Evolutionary conservation across 2,329 filamentous ascomycete genomes (phyloP).

Genomic region (Thielaviopsis musarum): DNA sequence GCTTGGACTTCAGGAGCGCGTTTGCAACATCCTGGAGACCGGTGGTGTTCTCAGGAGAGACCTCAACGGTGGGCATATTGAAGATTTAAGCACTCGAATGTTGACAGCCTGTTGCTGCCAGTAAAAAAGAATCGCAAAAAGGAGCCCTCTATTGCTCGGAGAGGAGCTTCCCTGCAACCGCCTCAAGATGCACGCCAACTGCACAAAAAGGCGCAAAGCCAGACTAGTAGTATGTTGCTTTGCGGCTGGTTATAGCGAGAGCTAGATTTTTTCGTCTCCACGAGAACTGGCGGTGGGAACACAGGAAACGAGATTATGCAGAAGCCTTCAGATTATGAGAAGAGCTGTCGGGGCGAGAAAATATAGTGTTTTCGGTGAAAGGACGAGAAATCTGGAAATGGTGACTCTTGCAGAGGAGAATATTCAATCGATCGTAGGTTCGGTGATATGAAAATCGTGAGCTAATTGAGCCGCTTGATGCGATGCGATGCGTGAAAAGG

Average conservation of each 20-base stretch:
- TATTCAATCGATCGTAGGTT: neutral
- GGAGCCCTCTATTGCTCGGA: neutral
- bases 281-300: neutral
- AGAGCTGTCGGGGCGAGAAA: neutral
- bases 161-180: neutral
- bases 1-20: conserved; percentile 44
- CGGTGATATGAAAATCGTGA: neutral
- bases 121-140: neutral
- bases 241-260: neutral
- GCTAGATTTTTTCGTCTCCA: neutral
- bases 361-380: neutral
- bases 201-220: neutral
- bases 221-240: neutral
- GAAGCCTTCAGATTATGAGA: neutral
- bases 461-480: neutral
- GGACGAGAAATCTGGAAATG: neutral
- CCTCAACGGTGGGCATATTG: conserved; percentile 42
- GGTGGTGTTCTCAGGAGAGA: conserved; percentile 32
- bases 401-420: too few relatives aligned
- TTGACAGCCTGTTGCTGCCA: neutral
- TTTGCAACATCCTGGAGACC: conserved; percentile 50
- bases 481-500: neutral
- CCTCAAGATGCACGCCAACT: neutral
- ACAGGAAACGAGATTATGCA: neutral
- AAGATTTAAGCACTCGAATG: neutral